Base-by-base conservation (phyloP, 257 asterid genomes). In the Petunia secreta region DNA sequence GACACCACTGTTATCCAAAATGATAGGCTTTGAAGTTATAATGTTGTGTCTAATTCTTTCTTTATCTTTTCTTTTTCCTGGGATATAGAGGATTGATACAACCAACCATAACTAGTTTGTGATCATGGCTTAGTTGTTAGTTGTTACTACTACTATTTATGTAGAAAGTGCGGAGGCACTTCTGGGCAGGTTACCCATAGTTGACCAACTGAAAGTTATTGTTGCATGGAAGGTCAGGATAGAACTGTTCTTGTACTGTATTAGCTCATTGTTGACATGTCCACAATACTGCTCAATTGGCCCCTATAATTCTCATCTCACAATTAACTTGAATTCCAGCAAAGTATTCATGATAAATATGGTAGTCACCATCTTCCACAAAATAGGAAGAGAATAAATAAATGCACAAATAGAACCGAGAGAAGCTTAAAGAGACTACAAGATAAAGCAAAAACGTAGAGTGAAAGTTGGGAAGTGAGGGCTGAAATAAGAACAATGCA, bases 401-500 rank as follows among this genome's bases (percentile, higher is more conserved):
- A 39, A 60, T 77, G 80, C 59, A 10, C 74, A 37, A 34, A 77
- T 10, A 10, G 36, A 41, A 66, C 14, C 6, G 25, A 67, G 5
- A 41, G 78, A 73, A 73, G 36, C 62, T 73, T 73, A 60, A 34
- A 11, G 78, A 34, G 62, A 73, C 48, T 34, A 78, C 75, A 63
- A 78, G 63, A 77, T 14, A 46, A 55, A 34, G 14, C 40, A 40
- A 44, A 9, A 62, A 53, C 54, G 48, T 78, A 63, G 81, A 57
- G 64, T 16, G 66, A 4, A 4, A 41, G 77, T 50, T 16, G 43
- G 73, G 60, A 55, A 34, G 55, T 38, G 34, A 55, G 4, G 25
- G 54, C 10, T 46, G 60, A 16, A 44, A 46, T 46, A n/a, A 55
- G 63, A 14, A 50, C 53, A 48, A 48, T 64, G 38, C 15, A n/a